These are phyloP conservation scores for Anthracocystis panici-leucophaei DNA, from an alignment of 1,284 basidiomycete genomes.

Conservation along the genomic window DNA sequence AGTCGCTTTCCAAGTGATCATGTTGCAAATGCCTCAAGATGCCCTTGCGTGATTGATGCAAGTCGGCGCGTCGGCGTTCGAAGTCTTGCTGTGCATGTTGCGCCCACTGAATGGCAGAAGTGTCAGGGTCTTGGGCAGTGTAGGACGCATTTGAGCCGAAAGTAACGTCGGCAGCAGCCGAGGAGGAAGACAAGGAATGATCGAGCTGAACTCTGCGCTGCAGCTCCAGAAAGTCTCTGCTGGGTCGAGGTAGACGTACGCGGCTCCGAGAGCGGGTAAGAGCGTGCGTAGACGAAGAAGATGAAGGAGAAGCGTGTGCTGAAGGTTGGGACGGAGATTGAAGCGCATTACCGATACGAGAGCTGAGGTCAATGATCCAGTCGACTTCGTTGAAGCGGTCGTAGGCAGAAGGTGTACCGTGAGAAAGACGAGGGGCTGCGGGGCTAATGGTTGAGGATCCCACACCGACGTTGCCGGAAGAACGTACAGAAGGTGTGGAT, in stretches of 20 bases:
- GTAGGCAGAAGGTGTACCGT: conserved; percentile 38
- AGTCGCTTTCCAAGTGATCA: background rate
- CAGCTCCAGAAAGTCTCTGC: conserved; percentile 42
- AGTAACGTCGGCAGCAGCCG: conserved; percentile 11
- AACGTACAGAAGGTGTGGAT: background rate
- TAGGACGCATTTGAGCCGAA: background rate
- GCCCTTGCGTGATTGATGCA: conserved; percentile 24
- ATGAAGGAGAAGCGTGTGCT: conserved; percentile 4
- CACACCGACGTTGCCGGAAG: background rate
- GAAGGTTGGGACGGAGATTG: conserved; percentile 11
- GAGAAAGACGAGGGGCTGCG: conserved; percentile 13
- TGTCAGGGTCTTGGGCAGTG: background rate
- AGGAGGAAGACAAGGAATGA: background rate
- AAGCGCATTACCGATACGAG: conserved; percentile 42
- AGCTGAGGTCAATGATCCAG: conserved; percentile 48
- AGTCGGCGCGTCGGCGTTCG: conserved; percentile 32
- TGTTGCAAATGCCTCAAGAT: conserved; percentile 18
- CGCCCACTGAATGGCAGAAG: conserved; percentile 39
- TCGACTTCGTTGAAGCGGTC: conserved; percentile 49
- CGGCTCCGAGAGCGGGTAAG: conserved; percentile 18
- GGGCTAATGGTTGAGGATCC: background rate
- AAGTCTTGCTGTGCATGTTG: conserved; percentile 46
- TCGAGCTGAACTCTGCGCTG: conserved; percentile 26
- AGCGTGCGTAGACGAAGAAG: conserved; percentile 12
- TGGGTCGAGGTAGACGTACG: conserved; percentile 40